phyloP scores from a whole-genome alignment of 805 yeast genomes.

The Candida tibetensis region DNA sequence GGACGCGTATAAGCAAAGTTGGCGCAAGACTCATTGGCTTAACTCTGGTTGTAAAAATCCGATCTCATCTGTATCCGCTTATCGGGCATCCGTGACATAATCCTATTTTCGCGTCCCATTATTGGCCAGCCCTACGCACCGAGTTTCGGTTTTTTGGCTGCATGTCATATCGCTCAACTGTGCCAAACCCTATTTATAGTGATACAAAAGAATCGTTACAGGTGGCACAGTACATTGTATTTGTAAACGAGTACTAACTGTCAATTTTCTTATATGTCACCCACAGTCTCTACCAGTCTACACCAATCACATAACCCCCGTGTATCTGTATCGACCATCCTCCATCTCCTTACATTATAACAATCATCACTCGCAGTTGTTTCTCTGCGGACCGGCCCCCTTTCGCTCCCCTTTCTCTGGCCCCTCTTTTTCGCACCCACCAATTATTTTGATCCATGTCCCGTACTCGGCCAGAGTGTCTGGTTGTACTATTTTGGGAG shows the following conservation, averaged over 20 bases:
- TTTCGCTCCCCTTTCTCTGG: neutral
- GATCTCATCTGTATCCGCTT: constrained; percentile 7
- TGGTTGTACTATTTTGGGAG: too few relatives aligned
- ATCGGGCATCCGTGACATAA: constrained; percentile 6
- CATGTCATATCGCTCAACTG: too few relatives aligned
- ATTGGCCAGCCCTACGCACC: constrained; percentile 9
- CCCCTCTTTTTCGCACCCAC: neutral
- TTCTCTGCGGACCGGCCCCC: too few relatives aligned
- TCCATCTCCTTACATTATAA: too few relatives aligned
- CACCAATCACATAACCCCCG: too few relatives aligned
- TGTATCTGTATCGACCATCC: too few relatives aligned
- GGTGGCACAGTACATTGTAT: too few relatives aligned
- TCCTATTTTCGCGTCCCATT: constrained; percentile 2
- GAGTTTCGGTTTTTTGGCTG: constrained; percentile 4
- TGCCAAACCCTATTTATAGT: too few relatives aligned
- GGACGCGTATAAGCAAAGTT: constrained; percentile 2
- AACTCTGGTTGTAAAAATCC: neutral
- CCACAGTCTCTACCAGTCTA: too few relatives aligned
- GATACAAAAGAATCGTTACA: too few relatives aligned
- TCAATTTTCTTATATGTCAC: constrained; percentile 1
- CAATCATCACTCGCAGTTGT: too few relatives aligned
- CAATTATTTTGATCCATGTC: neutral
- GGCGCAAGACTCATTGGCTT: constrained; percentile 2
- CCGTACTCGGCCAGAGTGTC: neutral
- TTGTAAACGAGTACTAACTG: too few relatives aligned